Conservation (phyloP, 148 eudicot genomes). For the Diospyros kaki region DNA sequence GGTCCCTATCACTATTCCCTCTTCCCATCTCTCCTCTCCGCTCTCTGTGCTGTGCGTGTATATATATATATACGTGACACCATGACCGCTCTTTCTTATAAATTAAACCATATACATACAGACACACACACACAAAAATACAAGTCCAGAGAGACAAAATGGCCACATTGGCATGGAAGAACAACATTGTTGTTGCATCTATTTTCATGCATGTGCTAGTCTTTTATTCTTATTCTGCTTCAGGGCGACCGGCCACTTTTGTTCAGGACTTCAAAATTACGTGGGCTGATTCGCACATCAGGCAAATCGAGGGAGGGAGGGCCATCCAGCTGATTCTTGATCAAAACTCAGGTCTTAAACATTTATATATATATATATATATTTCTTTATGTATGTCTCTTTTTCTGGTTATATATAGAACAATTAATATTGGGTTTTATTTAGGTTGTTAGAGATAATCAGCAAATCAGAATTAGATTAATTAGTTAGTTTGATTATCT, state of each 20-base stretch:
- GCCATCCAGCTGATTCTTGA: constrained; percentile 69
- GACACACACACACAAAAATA: background rate
- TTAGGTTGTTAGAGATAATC: no score
- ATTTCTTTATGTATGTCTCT: background rate
- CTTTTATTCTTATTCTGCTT: background rate
- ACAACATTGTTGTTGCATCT: background rate
- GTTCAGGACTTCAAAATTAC: constrained; percentile 55
- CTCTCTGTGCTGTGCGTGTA: background rate
- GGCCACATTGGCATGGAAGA: constrained; percentile 8
- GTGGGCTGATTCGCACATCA: constrained; percentile 62
- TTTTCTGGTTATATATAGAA: no score
- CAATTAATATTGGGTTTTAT: no score
- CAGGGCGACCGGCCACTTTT: constrained; percentile 54
- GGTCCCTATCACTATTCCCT: background rate
- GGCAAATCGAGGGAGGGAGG: constrained; percentile 51
- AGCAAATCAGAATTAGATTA: no score
- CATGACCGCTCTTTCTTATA: background rate
- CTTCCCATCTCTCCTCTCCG: background rate
- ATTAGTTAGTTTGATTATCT: background rate
- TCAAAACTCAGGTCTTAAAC: constrained; percentile 45
- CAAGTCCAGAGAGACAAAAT: background rate
- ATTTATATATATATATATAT: background rate
- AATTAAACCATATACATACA: background rate
- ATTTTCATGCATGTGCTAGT: constrained; percentile 11
- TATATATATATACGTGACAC: background rate